Percentiles rank a stretch among this genome's conserved stretches.
Evolutionary conservation across 2,329 filamentous ascomycete genomes (phyloP).

Genomic region (Apiospora hydei): DNA sequence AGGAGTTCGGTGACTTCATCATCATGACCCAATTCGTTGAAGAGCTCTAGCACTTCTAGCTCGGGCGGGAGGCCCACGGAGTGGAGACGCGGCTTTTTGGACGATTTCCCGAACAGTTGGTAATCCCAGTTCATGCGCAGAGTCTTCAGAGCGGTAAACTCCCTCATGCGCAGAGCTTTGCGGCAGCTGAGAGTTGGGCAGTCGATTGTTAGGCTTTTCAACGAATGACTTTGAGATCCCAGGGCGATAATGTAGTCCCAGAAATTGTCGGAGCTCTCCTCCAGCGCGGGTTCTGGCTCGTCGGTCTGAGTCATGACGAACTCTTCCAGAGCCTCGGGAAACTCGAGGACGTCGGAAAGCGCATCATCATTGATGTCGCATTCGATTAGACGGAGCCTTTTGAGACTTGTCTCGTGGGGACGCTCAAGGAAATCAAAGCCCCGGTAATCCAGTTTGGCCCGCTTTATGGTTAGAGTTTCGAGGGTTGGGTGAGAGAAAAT

Average conservation of each 20-base stretch:
- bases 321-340: conserved; percentile 52
- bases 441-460: conserved; percentile 54
- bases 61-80: conserved; percentile 56
- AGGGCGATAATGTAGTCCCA: conserved; percentile 56
- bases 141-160: conserved; percentile 50
- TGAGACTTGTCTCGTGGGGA: conserved; percentile 54
- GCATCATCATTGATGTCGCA: conserved; percentile 58
- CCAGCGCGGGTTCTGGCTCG: conserved; percentile 49
- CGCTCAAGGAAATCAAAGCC: conserved; percentile 57
- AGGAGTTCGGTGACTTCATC: conserved; percentile 56
- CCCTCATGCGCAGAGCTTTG: conserved; percentile 52
- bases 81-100: conserved; percentile 52
- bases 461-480: conserved; percentile 52
- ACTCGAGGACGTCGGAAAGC: conserved; percentile 49
- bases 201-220: conserved; percentile 55
- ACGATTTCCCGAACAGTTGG: conserved; percentile 55
- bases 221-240: conserved; percentile 48
- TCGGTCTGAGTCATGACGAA: conserved; percentile 55
- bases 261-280: conserved; percentile 56
- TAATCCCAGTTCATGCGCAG: conserved; percentile 56
- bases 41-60: conserved; percentile 54
- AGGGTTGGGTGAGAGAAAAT: conserved; percentile 59
- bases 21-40: conserved; percentile 53
- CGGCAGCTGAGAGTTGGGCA: conserved; percentile 48
- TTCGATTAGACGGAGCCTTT: conserved; percentile 54